Base-by-base conservation (phyloP, 2,329 filamentous ascomycete species). In the Rhynchosporium agropyri region DNA sequence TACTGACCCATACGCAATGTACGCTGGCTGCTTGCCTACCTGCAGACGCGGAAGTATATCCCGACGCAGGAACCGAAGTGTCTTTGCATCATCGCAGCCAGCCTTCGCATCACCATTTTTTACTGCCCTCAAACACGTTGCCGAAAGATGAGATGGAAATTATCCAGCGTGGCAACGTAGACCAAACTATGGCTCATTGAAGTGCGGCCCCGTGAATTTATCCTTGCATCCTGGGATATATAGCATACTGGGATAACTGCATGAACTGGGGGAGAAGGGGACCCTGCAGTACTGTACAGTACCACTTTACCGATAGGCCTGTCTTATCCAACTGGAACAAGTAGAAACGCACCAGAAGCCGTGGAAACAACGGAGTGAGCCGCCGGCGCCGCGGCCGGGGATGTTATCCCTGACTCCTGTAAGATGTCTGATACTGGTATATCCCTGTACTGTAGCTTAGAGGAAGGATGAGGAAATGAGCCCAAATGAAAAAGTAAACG, bases 341-440 rank as follows among this genome's bases (percentile, higher is more conserved):
- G 40, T 57, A 13, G 54, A 57, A 57, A 57, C 54, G 33, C 40
- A 57, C 40, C 54, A 57, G 54, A 57, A 57, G 54, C 54, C 33
- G 40, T 57, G 54, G 54, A 57, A 57, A 57, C 40, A 31, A 46
- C 42, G 28, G 40, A 28, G 42, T 46, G 15, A 13, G 40, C 7
- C 15, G 53, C 36, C 20, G 28, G 40, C 15, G 53, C 36, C 20
- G 28, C 36, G 26, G 20, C 42, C 28, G 26, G 42, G 29, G 38
- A 36, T 33, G 28, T 57, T 26, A 57, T 57, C 54, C 40, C 20
- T 45, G 54, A 31, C 43, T 10, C 33, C 33, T 36, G 33, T 36
- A 1, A 28, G 51, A 15, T 42, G 15, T 40, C 36, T 54, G 26
- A 28, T 54, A n/a, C 51, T 29, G 20, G 15, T 4, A 2, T 8